Base-by-base conservation (phyloP, 1,284 basidiomycete species). In the Mycosarcoma mackinlayi region DNA sequence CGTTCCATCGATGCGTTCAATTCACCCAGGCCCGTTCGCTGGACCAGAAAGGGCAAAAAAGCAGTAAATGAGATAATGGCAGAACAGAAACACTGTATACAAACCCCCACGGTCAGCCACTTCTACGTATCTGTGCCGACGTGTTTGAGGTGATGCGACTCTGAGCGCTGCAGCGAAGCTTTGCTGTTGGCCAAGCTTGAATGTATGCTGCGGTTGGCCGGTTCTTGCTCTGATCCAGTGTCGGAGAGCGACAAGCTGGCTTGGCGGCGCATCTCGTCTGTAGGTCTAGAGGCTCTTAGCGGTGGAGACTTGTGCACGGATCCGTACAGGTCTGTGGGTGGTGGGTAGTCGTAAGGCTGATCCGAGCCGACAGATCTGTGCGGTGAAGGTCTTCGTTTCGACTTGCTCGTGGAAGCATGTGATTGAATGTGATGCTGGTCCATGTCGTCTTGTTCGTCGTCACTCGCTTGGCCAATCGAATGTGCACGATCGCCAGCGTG, bases 321-420 rank as follows among this genome's bases (percentile, higher is more conserved):
- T 10, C 61, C 61, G 42, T 64, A 64, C 5, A 58, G 33, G 19
- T 65, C 55, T 14, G 40, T 48, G 1, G 57, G 38, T 24, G 63
- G 63, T 6, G 52, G 63, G 11, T 48, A 60, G 49, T 61, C 46
- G 58, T 67, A 67, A 9, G 64, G 64, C 49, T 53, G 58, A 42
- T 61, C 64, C 1, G 18, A 38, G 7, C 46, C 37, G 9, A 46
- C 42, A 3, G 50, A 18, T 1, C 25, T 27, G n/a, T 41, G 44
- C 1, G 57, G 63, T 4, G 57, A 60, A 6, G 57, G 35, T 27
- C 57, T 50, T 10, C 63, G 21, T 45, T 53, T 66, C 3, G 56
- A 51, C 19, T 39, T 38, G 38, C 37, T 24, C 1, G 63, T 48
- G 8, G 52, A 56, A 10, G 57, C 57, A 11, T 60, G 50, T 2